Percentiles rank a stretch among this genome's conserved stretches.
These are phyloP conservation scores for Desmodesmus armatus DNA, from an alignment of 139 green algal genomes.

Conservation along the genomic window DNA sequence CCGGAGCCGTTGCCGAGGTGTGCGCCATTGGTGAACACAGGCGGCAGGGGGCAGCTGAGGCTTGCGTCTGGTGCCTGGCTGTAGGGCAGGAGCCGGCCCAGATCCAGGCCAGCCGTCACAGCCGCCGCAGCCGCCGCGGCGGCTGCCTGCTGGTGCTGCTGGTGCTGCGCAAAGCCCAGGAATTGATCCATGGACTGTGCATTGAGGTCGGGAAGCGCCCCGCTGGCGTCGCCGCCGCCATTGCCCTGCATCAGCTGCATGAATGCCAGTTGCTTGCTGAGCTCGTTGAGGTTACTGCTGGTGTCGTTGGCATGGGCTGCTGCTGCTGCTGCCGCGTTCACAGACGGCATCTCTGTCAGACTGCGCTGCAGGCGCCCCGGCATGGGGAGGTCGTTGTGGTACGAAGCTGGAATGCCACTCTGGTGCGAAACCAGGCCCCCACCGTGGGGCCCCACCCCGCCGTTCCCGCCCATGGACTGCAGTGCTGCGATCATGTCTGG, in stretches of 20 bases:
- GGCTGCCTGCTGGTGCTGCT: conserved; percentile 26
- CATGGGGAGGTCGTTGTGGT: not conserved
- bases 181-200: not conserved
- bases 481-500: conserved; percentile 30
- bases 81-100: not conserved
- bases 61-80: not conserved
- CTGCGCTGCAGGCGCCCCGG: not conserved
- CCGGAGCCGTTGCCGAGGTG: not conserved
- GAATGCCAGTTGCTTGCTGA: conserved; percentile 11
- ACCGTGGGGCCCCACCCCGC: not conserved
- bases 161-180: not conserved
- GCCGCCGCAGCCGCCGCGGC: conserved; percentile 8
- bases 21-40: conserved; percentile 10
- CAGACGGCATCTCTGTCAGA: too few species aligned
- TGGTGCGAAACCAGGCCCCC: not conserved
- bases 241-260: conserved; percentile 25
- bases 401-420: not conserved
- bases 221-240: not conserved
- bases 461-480: not conserved
- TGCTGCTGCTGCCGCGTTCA: not conserved
- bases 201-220: conserved; percentile 9
- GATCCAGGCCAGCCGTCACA: not conserved
- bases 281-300: not conserved
- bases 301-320: not conserved
- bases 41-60: conserved; percentile 31